These are phyloP conservation scores for Podaxis sp. DNA, from an alignment of 768 basidiomycete species.

Conservation along the genomic window DNA sequence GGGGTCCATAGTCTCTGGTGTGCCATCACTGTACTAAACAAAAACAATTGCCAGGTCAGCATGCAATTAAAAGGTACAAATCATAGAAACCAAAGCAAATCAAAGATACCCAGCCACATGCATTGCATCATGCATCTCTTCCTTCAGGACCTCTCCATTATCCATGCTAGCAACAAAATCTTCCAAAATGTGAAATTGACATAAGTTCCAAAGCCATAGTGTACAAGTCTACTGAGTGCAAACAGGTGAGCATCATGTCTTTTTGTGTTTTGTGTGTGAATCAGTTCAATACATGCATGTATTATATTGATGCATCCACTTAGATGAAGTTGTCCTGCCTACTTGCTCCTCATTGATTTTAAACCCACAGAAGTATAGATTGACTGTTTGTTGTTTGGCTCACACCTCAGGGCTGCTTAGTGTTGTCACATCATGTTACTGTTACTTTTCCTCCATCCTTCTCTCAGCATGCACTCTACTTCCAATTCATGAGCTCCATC, in stretches of 20 bases:
- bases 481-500: not conserved
- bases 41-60: slow-evolving; percentile 7
- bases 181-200: slow-evolving; percentile 50
- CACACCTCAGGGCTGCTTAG: not conserved
- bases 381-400: not conserved
- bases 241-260: not conserved
- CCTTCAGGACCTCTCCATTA: not conserved
- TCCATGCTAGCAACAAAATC: not conserved
- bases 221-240: slow-evolving; percentile 58
- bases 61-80: slow-evolving; percentile 1
- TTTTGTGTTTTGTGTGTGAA: not conserved
- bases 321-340: too few species aligned
- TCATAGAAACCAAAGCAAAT: slow-evolving; percentile 12
- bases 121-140: slow-evolving; percentile 17
- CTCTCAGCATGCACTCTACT: not conserved
- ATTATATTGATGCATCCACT: too few species aligned
- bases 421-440: not conserved
- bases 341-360: too few species aligned
- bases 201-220: slow-evolving; percentile 80
- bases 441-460: not conserved
- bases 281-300: not conserved
- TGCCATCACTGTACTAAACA: slow-evolving; percentile 73
- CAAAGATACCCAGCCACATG: slow-evolving; percentile 15
- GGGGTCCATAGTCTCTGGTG: slow-evolving; percentile 85
- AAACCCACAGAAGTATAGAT: not conserved